phyloP scores from a whole-genome alignment of 2,329 filamentous ascomycete species.

The Apiospora koreana region DNA sequence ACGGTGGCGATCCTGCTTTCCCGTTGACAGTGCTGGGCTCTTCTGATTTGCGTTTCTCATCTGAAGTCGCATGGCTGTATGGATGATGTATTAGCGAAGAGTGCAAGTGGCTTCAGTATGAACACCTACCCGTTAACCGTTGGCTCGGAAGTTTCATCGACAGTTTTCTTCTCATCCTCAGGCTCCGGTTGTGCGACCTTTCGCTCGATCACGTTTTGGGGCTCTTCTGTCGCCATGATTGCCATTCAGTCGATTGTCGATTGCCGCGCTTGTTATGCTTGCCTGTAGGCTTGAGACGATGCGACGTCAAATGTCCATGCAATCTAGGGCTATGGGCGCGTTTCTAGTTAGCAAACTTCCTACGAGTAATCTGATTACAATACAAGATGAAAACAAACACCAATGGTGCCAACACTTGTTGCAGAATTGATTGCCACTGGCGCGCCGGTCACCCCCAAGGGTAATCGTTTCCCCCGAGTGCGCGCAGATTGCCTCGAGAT shows the following conservation, averaged over 20 bases:
- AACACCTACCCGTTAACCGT: slow-evolving; percentile 59
- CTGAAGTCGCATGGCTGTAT: slow-evolving; percentile 22
- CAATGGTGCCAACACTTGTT: not conserved
- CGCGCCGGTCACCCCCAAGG: not conserved
- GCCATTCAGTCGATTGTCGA: slow-evolving; percentile 20
- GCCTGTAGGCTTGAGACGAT: not conserved
- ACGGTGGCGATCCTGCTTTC: slow-evolving; percentile 15
- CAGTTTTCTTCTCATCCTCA: slow-evolving; percentile 46
- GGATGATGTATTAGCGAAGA: not conserved
- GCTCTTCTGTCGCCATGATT: slow-evolving; percentile 35
- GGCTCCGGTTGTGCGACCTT: slow-evolving; percentile 21
- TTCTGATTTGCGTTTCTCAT: slow-evolving; percentile 20
- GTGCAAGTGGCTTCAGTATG: not conserved
- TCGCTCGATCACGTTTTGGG: slow-evolving; percentile 25
- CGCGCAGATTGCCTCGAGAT: not conserved
- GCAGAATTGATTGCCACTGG: not conserved
- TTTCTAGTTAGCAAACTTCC: not conserved
- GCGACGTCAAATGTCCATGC: slow-evolving; percentile 4
- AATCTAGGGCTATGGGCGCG: not conserved
- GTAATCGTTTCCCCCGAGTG: not conserved
- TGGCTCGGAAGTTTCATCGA: slow-evolving; percentile 43
- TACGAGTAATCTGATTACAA: not conserved
- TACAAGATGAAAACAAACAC: not conserved
- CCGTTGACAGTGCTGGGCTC: slow-evolving; percentile 25
- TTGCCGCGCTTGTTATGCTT: not conserved